Percentiles rank a stretch among this genome's conserved stretches.
These are phyloP conservation scores for Fusarium poae DNA, from an alignment of 2,329 filamentous ascomycete genomes.

Conservation along the genomic window DNA sequence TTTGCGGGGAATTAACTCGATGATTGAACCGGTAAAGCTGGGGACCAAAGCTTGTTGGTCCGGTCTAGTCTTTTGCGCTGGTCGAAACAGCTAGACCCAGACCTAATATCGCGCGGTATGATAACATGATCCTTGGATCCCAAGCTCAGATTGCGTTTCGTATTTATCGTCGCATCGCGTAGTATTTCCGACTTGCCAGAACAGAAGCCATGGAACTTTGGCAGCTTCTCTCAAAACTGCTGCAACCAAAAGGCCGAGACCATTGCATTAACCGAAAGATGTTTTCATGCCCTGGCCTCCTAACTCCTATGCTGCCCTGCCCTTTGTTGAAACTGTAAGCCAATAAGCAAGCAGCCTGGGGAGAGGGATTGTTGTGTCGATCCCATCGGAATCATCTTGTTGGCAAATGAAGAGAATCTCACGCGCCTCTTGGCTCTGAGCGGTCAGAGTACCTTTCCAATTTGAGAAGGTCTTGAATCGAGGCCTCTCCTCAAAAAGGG, in stretches of 20 bases:
- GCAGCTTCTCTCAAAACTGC: not conserved
- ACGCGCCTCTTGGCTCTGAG: slow-evolving; percentile 37
- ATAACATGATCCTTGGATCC: slow-evolving; percentile 27
- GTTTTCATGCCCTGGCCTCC: slow-evolving; percentile 6
- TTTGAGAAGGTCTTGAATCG: slow-evolving; percentile 27
- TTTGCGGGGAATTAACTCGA: slow-evolving; percentile 32
- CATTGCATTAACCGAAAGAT: slow-evolving; percentile 7
- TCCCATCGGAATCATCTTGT: slow-evolving; percentile 37
- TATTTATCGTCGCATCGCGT: slow-evolving; percentile 35
- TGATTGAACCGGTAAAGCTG: slow-evolving; percentile 23
- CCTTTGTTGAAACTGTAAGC: slow-evolving; percentile 2
- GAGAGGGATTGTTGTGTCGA: slow-evolving; percentile 39
- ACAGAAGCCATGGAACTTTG: slow-evolving; percentile 17
- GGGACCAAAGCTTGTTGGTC: slow-evolving; percentile 40
- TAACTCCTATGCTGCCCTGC: slow-evolving; percentile 7
- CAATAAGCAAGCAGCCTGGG: slow-evolving; percentile 9
- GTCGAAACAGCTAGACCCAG: slow-evolving; percentile 35
- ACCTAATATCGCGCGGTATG: slow-evolving; percentile 12
- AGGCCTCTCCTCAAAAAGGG: slow-evolving; percentile 9
- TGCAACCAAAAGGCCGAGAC: not conserved
- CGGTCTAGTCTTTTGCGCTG: slow-evolving; percentile 26
- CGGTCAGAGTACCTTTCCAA: slow-evolving; percentile 30
- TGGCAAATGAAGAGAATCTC: slow-evolving; percentile 40
- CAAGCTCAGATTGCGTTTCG: slow-evolving; percentile 35
- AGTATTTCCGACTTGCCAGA: slow-evolving; percentile 12